phyloP scores from a whole-genome alignment of 768 basidiomycete species.

The Mycena filopes region DNA sequence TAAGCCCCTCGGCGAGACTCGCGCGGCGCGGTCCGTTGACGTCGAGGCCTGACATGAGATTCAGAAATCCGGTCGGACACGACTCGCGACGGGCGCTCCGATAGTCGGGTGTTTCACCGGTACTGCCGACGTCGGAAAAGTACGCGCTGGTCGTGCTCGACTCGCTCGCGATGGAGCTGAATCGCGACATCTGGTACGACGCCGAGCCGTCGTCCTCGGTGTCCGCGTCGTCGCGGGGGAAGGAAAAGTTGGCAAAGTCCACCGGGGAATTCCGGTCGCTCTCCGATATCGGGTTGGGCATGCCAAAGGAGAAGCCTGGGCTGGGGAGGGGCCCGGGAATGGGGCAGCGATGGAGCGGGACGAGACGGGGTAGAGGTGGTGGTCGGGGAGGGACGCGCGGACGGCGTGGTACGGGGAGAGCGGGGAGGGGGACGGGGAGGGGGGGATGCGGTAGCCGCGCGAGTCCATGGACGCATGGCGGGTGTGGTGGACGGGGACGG shows the following conservation, averaged over 20 bases:
- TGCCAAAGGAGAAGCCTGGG: slow-evolving; percentile 73
- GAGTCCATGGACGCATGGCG: slow-evolving; percentile 57
- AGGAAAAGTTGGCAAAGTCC: slow-evolving; percentile 55
- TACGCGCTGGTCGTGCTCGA: slow-evolving; percentile 63
- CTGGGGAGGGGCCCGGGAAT: slow-evolving; percentile 70
- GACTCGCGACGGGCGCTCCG: slow-evolving; percentile 49
- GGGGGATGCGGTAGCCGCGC: slow-evolving; percentile 48
- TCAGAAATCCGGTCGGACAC: slow-evolving; percentile 53
- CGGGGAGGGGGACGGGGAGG: slow-evolving; percentile 56
- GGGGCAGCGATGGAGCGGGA: slow-evolving; percentile 55
- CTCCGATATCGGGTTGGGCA: slow-evolving; percentile 58
- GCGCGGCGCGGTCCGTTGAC: slow-evolving; percentile 43
- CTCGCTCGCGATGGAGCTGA: slow-evolving; percentile 72
- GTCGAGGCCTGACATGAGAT: slow-evolving; percentile 56
- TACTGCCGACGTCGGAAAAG: slow-evolving; percentile 56
- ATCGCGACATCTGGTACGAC: slow-evolving; percentile 64
- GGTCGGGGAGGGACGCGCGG: slow-evolving; percentile 62
- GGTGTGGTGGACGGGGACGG: slow-evolving; percentile 50
- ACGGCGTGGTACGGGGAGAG: slow-evolving; percentile 54
- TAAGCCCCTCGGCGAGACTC: slow-evolving; percentile 31
- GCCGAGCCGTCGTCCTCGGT: slow-evolving; percentile 61
- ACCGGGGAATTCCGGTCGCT: slow-evolving; percentile 68
- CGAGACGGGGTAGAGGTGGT: slow-evolving; percentile 58
- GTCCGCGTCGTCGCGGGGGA: slow-evolving; percentile 61
- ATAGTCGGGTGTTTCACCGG: slow-evolving; percentile 43